phyloP scores from a whole-genome alignment of 108 stramenopile species.

The Epithemia pelagica region DNA sequence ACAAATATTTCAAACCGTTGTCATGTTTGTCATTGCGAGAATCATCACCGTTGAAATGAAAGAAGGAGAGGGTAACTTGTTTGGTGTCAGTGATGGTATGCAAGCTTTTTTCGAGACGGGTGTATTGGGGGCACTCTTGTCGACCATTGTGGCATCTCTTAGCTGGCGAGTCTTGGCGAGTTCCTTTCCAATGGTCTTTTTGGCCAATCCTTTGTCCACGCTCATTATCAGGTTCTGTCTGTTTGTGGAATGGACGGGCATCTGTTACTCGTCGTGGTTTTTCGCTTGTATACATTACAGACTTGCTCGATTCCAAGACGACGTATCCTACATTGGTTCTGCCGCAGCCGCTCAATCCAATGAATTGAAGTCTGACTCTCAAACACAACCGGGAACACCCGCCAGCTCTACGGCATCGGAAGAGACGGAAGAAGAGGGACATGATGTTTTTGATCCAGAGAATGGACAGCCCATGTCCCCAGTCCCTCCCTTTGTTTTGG shows the following conservation, averaged over 20 bases:
- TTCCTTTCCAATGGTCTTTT: slow-evolving; percentile 53
- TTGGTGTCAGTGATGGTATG: slow-evolving; percentile 50
- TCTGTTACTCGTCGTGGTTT: slow-evolving; percentile 58
- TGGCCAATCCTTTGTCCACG: slow-evolving; percentile 52
- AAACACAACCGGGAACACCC: too few relatives aligned
- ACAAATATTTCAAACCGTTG: slow-evolving; percentile 53
- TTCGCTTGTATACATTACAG: slow-evolving; percentile 39
- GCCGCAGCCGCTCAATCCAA: too few relatives aligned
- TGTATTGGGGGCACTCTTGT: slow-evolving; percentile 56
- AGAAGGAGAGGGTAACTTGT: slow-evolving; percentile 33
- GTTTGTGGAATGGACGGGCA: slow-evolving; percentile 45
- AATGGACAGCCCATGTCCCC: too few relatives aligned
- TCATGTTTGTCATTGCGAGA: slow-evolving; percentile 65
- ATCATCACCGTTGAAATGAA: slow-evolving; percentile 45
- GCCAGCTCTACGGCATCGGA: too few relatives aligned
- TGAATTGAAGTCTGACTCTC: too few relatives aligned
- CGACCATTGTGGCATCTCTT: slow-evolving; percentile 59
- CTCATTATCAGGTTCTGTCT: slow-evolving; percentile 37
- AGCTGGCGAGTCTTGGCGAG: slow-evolving; percentile 63
- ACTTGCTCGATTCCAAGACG: slow-evolving; percentile 38
- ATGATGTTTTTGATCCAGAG: too few relatives aligned
- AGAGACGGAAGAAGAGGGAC: too few relatives aligned
- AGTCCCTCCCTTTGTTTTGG: too few relatives aligned
- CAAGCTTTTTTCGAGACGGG: slow-evolving; percentile 61
- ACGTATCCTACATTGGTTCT: slow-evolving; percentile 53